phyloP scores from a whole-genome alignment of 2,329 filamentous ascomycete genomes.

The Fusarium duplospermum region DNA sequence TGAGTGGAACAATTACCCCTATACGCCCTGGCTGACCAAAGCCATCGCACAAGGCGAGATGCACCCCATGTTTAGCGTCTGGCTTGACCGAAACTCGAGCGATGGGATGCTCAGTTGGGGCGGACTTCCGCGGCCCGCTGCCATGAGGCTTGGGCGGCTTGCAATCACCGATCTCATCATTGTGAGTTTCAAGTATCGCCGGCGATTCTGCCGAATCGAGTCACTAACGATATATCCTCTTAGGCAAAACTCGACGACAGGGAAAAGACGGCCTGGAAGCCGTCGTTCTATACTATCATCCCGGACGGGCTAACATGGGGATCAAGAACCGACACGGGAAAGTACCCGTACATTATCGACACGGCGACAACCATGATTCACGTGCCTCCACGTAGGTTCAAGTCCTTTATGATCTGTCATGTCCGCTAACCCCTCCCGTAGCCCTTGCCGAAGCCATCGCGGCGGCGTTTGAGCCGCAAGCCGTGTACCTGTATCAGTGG shows the following conservation, averaged over 20 bases:
- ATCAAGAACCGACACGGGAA: slow-evolving; percentile 54
- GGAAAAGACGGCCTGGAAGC: slow-evolving; percentile 55
- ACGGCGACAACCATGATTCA: slow-evolving; percentile 64
- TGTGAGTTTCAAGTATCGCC: slow-evolving; percentile 47
- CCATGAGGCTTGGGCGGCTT: slow-evolving; percentile 43
- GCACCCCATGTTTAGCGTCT: slow-evolving; percentile 60
- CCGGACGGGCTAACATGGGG: slow-evolving; percentile 61
- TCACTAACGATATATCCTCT: background rate
- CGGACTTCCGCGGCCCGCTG: slow-evolving; percentile 54
- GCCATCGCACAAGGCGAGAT: slow-evolving; percentile 59
- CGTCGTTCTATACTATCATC: slow-evolving; percentile 66
- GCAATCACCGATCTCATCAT: slow-evolving; percentile 58
- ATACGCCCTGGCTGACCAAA: slow-evolving; percentile 61
- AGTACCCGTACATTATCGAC: slow-evolving; percentile 64
- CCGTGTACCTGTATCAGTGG: slow-evolving; percentile 59
- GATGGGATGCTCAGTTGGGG: slow-evolving; percentile 61
- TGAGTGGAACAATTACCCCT: slow-evolving; percentile 54
- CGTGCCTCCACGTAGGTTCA: slow-evolving; percentile 58
- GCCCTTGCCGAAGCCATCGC: slow-evolving; percentile 62
- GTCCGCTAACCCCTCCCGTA: slow-evolving; percentile 31
- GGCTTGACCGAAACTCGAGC: slow-evolving; percentile 59
- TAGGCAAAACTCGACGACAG: slow-evolving; percentile 58
- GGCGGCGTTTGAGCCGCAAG: slow-evolving; percentile 58
- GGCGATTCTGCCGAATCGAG: background rate
- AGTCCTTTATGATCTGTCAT: too few species aligned